These are phyloP conservation scores for Strobilomyces echinocephalus DNA, from an alignment of 768 basidiomycete species.

Conservation along the genomic window DNA sequence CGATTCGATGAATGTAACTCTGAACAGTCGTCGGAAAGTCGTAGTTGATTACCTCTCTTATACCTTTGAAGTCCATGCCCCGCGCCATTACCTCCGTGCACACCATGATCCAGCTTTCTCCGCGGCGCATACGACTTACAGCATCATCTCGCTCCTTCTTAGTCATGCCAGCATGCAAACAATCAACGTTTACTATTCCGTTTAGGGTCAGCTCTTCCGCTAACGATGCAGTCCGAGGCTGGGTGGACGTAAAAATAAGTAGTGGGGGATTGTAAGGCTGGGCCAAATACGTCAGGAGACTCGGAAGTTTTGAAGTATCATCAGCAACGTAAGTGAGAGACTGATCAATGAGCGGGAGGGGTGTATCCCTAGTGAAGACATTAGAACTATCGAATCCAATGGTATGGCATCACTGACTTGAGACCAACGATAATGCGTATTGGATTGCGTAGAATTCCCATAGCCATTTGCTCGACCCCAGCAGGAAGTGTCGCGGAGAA, in stretches of 20 bases:
- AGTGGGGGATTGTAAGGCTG: slow-evolving; percentile 87
- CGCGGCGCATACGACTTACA: slow-evolving; percentile 77
- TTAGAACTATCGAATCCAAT: slow-evolving; percentile 12
- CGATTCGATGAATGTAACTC: slow-evolving; percentile 95
- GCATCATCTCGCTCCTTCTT: slow-evolving; percentile 86
- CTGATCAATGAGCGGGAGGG: slow-evolving; percentile 86
- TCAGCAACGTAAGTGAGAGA: slow-evolving; percentile 87
- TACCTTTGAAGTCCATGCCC: slow-evolving; percentile 97
- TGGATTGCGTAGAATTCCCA: slow-evolving; percentile 79
- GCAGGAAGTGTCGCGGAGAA: slow-evolving; percentile 95
- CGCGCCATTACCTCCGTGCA: slow-evolving; percentile 97
- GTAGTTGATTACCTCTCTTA: slow-evolving; percentile 91
- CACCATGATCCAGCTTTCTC: slow-evolving; percentile 92
- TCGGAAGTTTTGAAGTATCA: slow-evolving; percentile 91
- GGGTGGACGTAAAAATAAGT: slow-evolving; percentile 86
- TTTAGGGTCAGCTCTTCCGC: slow-evolving; percentile 79
- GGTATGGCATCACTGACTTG: slow-evolving; percentile 54
- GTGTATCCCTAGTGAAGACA: slow-evolving; percentile 68
- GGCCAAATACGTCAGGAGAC: slow-evolving; percentile 72
- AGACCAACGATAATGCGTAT: slow-evolving; percentile 94
- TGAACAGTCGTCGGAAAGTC: slow-evolving; percentile 96
- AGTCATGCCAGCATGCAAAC: slow-evolving; percentile 86
- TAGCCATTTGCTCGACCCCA: slow-evolving; percentile 79
- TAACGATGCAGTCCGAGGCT: slow-evolving; percentile 76
- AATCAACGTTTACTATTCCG: slow-evolving; percentile 77